A percentile compares a stretch with the other conserved stretches of the same genome.
These are phyloP conservation scores for Rosa multiflora DNA, from an alignment of 306 rosid species.

Conservation along the genomic window DNA sequence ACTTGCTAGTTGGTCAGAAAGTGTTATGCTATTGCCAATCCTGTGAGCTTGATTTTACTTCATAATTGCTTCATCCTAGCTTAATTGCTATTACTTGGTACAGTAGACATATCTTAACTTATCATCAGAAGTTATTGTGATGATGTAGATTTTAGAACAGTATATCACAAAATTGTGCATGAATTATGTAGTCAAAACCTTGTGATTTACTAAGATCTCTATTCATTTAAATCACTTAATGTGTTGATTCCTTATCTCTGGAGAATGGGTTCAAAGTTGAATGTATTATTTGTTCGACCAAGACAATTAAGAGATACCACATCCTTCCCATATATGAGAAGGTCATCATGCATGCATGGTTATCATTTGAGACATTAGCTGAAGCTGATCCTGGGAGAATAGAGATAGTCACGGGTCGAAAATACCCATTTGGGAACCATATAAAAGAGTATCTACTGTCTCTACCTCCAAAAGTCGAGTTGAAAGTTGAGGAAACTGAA, in stretches of 20 bases:
- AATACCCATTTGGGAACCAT: too few species aligned
- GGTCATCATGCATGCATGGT: too few species aligned
- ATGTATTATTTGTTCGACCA: not conserved
- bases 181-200: not conserved
- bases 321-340: too few species aligned
- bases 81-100: not conserved
- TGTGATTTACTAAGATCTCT: not conserved
- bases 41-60: constrained; percentile 51
- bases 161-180: constrained; percentile 8
- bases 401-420: too few species aligned
- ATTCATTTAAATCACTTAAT: not conserved
- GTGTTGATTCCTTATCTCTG: not conserved
- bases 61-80: not conserved
- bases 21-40: constrained; percentile 95
- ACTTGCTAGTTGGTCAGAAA: constrained; percentile 98
- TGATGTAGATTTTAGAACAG: not conserved
- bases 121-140: not conserved
- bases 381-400: too few species aligned
- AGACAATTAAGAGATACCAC: too few species aligned
- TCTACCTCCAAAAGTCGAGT: too few species aligned
- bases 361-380: too few species aligned
- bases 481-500: too few species aligned
- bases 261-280: not conserved
- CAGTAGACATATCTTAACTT: not conserved
- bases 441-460: too few species aligned